phyloP scores from a whole-genome alignment of 164 flowering plant species.

The Annona squamosa region DNA sequence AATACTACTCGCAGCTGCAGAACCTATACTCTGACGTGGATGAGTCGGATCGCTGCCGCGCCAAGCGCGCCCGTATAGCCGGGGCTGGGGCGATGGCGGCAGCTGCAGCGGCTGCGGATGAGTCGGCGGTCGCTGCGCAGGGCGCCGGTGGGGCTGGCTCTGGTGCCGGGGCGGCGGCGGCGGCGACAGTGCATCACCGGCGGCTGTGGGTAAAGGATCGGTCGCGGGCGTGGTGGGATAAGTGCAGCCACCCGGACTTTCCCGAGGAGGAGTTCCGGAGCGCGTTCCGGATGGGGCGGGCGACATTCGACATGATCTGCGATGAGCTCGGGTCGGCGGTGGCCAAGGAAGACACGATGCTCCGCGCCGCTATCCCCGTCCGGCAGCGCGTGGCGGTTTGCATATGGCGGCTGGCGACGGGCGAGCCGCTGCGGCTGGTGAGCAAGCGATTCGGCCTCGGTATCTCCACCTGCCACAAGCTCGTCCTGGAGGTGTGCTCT shows the following conservation, averaged over 20 bases:
- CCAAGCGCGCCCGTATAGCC: constrained; percentile 27
- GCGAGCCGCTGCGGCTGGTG: constrained; percentile 73
- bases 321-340: constrained; percentile 57
- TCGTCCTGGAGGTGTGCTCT: constrained; percentile 71
- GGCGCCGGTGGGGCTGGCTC: constrained; percentile 2
- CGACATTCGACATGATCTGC: constrained; percentile 76
- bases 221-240: constrained; percentile 88
- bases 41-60: constrained; percentile 18
- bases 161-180: not conserved
- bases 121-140: constrained; percentile 3
- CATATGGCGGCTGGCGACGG: constrained; percentile 77
- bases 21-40: constrained; percentile 19
- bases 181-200: constrained; percentile 25
- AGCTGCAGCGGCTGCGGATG: constrained; percentile 7
- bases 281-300: constrained; percentile 66
- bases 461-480: constrained; percentile 84
- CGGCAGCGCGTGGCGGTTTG: constrained; percentile 84
- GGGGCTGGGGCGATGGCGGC: constrained; percentile 6
- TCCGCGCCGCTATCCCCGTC: constrained; percentile 80
- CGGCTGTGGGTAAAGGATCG: constrained; percentile 86
- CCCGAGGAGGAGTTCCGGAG: constrained; percentile 59
- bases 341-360: constrained; percentile 72
- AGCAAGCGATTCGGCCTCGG: constrained; percentile 78
- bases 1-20: constrained; percentile 25
- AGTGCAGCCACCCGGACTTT: constrained; percentile 47